Base-by-base conservation (phyloP, 768 basidiomycete species). In the Artomyces pyxidatus region DNA sequence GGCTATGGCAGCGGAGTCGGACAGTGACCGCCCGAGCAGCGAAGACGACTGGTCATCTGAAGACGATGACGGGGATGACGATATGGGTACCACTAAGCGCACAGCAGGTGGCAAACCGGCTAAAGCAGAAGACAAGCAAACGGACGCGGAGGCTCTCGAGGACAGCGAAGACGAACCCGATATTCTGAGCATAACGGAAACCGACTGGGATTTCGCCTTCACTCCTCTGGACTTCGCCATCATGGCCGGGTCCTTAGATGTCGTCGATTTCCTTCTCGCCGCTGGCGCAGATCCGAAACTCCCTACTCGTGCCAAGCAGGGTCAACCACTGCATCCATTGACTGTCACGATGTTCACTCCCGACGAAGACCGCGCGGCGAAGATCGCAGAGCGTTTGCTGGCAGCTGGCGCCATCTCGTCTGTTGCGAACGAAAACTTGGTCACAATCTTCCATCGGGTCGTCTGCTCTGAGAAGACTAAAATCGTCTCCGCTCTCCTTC, bases 161-260 rank as follows among this genome's bases (percentile, higher is more conserved):
- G 77, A 78, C 55, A 63, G 71, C 5, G 62, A 66, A 3, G 72
- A 76, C 38, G 64, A 65, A 29, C 77, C 77, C 0, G 80, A 82
- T 49, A 64, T 83, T 27, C 65, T 82, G n/a, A 74, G 78, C 38
- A 56, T 81, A 52, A 68, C 80, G 39, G 65, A 67, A 1, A 47
- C 68, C 0, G 80, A 82, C 58, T 84, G 80, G 81, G 81, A 82
- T 58, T 71, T 75, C 48, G 68, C 70, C 3, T 72, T 78, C 51
- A 71, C 74, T 1, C 71, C 81, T 2, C 66, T 82, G 23, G 64
- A 65, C 23, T 77, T 76, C 56, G 80, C 74, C 3, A 70, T 76
- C 37, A 58, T 78, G 4, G 75, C 66, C 21, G 76, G 69, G 1
- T 74, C 75, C 1, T 49, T 71, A 2, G 58, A 61, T 2, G 68